Evolutionary conservation across 1,139 yeast genomes (phyloP).

Genomic region (Yamadazyma taylorii): DNA sequence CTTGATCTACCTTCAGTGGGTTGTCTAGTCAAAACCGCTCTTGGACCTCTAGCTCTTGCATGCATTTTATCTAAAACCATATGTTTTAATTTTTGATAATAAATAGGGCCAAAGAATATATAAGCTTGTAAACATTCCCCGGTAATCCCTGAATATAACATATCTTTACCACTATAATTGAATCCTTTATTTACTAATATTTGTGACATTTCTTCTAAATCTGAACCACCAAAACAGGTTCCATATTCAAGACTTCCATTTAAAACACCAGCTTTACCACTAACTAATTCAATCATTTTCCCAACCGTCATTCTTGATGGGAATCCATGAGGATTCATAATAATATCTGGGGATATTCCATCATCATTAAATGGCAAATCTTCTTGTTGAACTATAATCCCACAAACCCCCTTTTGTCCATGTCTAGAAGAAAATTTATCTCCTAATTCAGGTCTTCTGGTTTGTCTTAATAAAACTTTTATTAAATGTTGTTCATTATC

Average conservation of each 20-base stretch:
- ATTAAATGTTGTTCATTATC: constrained; percentile 94
- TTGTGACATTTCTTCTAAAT: constrained; percentile 93
- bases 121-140: constrained; percentile 98
- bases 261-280: constrained; percentile 97
- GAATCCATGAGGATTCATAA: constrained; percentile 99
- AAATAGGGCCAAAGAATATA: constrained; percentile 97
- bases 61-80: constrained; percentile 99
- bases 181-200: constrained; percentile 89
- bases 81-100: constrained; percentile 96
- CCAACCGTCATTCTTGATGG: constrained; percentile 99
- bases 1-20: constrained; percentile 99
- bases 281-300: constrained; percentile 92
- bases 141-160: constrained; percentile 96
- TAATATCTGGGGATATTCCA: constrained; percentile 91
- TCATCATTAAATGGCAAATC: constrained; percentile 93
- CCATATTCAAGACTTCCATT: constrained; percentile 93
- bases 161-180: constrained; percentile 94
- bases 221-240: constrained; percentile 97
- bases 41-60: constrained; percentile 98
- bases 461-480: constrained; percentile 88
- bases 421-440: constrained; percentile 96
- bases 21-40: constrained; percentile 96
- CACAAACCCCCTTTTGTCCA: constrained; percentile 99
- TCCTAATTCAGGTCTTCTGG: constrained; percentile 97
- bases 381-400: constrained; percentile 93